These are phyloP conservation scores for Cercospora zeina DNA, from an alignment of 2,329 filamentous ascomycete genomes.

Conservation along the genomic window DNA sequence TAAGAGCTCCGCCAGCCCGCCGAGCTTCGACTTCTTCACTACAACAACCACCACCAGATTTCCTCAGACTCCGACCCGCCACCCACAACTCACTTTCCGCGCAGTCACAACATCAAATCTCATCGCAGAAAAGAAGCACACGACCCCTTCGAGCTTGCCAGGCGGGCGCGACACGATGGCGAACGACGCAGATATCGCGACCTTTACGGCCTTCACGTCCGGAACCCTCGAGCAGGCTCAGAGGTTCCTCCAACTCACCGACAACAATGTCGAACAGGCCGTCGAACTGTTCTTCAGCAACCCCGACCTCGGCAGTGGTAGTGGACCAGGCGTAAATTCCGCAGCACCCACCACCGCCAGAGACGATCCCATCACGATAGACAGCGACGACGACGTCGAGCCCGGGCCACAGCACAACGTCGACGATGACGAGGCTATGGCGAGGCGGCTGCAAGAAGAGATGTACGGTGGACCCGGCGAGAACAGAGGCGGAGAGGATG, in stretches of 20 bases:
- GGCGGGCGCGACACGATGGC: conserved; percentile 7
- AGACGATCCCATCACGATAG: conserved; percentile 68
- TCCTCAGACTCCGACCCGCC: neutral
- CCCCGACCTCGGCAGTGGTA: conserved; percentile 53
- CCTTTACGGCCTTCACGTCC: conserved; percentile 80
- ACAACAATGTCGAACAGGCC: conserved; percentile 79
- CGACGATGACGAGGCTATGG: conserved; percentile 94
- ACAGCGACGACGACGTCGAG: conserved; percentile 60
- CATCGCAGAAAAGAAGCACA: neutral
- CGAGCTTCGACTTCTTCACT: too few relatives aligned
- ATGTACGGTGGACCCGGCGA: conserved; percentile 64
- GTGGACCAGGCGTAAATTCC: conserved; percentile 38
- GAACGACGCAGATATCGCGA: conserved; percentile 63
- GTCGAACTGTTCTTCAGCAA: conserved; percentile 89
- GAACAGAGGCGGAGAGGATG: conserved; percentile 54
- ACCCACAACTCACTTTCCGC: neutral
- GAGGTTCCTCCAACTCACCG: conserved; percentile 82
- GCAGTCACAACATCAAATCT: neutral
- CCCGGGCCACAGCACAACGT: conserved; percentile 32
- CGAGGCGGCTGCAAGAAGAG: conserved; percentile 86
- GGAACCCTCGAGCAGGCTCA: conserved; percentile 71
- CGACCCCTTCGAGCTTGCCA: neutral
- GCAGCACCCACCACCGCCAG: conserved; percentile 39
- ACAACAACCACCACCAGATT: neutral
- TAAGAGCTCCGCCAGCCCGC: neutral